Evolutionary conservation across 2,329 filamentous ascomycete species (phyloP).

Genomic region (Tolypocladium cylindrosporum): DNA sequence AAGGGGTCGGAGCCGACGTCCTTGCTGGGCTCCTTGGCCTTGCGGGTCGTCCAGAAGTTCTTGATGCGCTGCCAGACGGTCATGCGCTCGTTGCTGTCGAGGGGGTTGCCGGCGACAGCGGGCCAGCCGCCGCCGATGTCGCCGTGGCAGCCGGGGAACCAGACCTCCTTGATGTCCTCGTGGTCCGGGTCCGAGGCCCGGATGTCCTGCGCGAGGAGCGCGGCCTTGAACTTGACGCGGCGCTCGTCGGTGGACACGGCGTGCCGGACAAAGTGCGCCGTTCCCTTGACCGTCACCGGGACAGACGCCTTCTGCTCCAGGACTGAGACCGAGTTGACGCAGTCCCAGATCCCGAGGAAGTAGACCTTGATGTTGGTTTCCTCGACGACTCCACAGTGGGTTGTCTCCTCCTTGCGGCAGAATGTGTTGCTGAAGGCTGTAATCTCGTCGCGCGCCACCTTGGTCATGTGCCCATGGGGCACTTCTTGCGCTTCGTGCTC

Average conservation of each 20-base stretch:
- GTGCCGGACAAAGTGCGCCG: conserved; percentile 37
- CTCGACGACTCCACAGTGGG: neutral
- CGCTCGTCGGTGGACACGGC: conserved; percentile 44
- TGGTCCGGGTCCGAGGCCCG: conserved; percentile 11
- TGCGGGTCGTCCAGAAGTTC: conserved; percentile 24
- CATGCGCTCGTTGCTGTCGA: conserved; percentile 15
- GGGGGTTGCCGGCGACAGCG: conserved; percentile 13
- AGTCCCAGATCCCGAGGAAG: conserved; percentile 47
- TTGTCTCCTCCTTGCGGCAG: conserved; percentile 25
- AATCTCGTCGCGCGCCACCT: conserved; percentile 23
- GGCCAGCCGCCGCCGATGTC: conserved; percentile 46
- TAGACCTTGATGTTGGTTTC: conserved; percentile 34
- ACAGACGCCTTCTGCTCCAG: conserved; percentile 26
- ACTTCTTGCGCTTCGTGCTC: neutral
- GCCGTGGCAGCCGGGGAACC: conserved; percentile 44
- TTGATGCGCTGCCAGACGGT: conserved; percentile 23
- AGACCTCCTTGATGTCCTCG: conserved; percentile 39
- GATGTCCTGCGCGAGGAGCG: conserved; percentile 33
- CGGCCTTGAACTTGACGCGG: conserved; percentile 44
- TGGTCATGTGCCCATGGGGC: neutral
- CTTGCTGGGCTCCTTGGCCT: conserved; percentile 17
- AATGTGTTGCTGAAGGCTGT: conserved; percentile 37
- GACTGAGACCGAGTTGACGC: conserved; percentile 39
- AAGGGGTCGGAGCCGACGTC: conserved; percentile 22
- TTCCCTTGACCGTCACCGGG: conserved; percentile 26